These are phyloP conservation scores for Lactarius vividus DNA, from an alignment of 768 basidiomycete species.

Conservation along the genomic window DNA sequence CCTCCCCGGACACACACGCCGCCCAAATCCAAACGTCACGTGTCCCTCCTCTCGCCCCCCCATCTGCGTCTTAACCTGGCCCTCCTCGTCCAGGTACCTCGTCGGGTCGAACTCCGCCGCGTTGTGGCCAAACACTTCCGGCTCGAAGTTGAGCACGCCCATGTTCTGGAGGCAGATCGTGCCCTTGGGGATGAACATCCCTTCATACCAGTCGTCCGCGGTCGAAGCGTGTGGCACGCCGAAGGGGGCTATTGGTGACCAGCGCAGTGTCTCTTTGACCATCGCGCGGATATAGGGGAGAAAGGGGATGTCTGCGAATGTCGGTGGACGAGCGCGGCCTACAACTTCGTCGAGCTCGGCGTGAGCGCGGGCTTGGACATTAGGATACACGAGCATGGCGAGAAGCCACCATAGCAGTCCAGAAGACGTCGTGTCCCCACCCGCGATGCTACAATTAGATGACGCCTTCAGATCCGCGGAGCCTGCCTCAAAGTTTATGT, in stretches of 20 bases:
- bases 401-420: slow-evolving; percentile 38
- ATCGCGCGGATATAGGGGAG: slow-evolving; percentile 41
- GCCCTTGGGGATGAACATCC: slow-evolving; percentile 24
- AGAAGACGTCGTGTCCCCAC: slow-evolving; percentile 11
- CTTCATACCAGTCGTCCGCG: slow-evolving; percentile 18
- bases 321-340: slow-evolving; percentile 37
- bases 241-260: slow-evolving; percentile 30
- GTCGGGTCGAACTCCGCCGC: neutral
- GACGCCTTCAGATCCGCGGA: neutral
- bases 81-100: slow-evolving; percentile 7
- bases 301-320: slow-evolving; percentile 32
- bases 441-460: neutral
- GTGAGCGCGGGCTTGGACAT: slow-evolving; percentile 39
- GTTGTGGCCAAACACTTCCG: neutral
- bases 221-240: slow-evolving; percentile 15
- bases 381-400: slow-evolving; percentile 40
- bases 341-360: slow-evolving; percentile 43
- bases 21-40: slow-evolving; percentile 31
- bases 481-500: neutral
- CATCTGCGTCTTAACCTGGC: neutral
- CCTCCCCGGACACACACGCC: slow-evolving; percentile 35
- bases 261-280: slow-evolving; percentile 36
- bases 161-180: slow-evolving; percentile 2
- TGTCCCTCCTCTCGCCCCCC: slow-evolving; percentile 34
- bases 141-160: neutral